phyloP scores from a whole-genome alignment of 2,329 filamentous ascomycete genomes.

The Zopfia rhizophila region DNA sequence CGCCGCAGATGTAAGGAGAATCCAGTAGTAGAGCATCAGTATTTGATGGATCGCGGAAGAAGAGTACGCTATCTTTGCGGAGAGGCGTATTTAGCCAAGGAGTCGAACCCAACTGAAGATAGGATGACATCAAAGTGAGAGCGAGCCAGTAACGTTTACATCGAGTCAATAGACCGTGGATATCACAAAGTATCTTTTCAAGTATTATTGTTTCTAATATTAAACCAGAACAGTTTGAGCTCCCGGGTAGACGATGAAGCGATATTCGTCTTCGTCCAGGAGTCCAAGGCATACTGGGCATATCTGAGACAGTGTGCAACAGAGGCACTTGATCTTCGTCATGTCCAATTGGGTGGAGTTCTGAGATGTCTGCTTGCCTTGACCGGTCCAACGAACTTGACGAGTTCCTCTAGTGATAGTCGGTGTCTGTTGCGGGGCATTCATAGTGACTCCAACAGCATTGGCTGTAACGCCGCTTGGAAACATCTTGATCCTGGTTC shows the following conservation, averaged over 20 bases:
- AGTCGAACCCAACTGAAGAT: slow-evolving; percentile 35
- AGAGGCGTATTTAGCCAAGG: slow-evolving; percentile 32
- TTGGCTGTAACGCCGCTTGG: background rate
- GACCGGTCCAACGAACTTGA: too few species aligned
- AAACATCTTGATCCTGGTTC: slow-evolving; percentile 19
- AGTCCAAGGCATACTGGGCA: too few species aligned
- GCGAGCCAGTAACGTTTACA: slow-evolving; percentile 36
- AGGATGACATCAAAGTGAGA: slow-evolving; percentile 32
- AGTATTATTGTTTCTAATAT: slow-evolving; percentile 6
- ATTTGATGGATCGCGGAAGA: slow-evolving; percentile 16
- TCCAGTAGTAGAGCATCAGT: slow-evolving; percentile 8
- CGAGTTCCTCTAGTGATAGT: too few species aligned
- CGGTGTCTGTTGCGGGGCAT: background rate
- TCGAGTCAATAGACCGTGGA: slow-evolving; percentile 15
- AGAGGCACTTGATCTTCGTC: too few species aligned
- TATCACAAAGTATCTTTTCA: slow-evolving; percentile 8
- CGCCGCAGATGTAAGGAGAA: slow-evolving; percentile 19
- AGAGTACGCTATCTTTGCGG: slow-evolving; percentile 20
- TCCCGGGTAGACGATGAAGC: slow-evolving; percentile 18
- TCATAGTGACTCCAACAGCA: background rate
- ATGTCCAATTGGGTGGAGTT: too few species aligned
- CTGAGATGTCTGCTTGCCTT: too few species aligned
- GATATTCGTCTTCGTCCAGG: slow-evolving; percentile 22
- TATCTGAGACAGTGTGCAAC: slow-evolving; percentile 6
- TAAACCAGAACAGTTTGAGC: too few species aligned